These are phyloP conservation scores for Gracilaria domingensis DNA, from an alignment of 23 red algal species.

Conservation along the genomic window DNA sequence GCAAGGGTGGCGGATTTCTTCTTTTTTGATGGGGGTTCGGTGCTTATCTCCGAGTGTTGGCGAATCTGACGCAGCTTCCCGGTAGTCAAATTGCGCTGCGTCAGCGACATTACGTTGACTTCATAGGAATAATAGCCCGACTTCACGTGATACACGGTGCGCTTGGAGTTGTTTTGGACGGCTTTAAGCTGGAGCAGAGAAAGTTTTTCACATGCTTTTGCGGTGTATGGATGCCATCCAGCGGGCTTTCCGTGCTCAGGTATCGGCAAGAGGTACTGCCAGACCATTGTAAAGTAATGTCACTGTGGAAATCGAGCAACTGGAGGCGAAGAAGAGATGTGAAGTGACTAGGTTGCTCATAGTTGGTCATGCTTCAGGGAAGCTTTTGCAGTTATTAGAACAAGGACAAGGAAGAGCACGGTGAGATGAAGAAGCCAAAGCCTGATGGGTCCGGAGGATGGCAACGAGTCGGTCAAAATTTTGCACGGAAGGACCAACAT, in stretches of 20 bases:
- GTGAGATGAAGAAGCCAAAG: too few species aligned
- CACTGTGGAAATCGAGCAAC: not conserved
- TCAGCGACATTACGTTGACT: not conserved
- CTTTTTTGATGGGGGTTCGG: not conserved
- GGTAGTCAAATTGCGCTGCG: constrained; percentile 17
- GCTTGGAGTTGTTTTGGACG: not conserved
- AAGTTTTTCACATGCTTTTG: not conserved
- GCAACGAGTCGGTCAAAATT: too few species aligned
- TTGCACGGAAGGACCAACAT: too few species aligned
- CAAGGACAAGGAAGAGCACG: too few species aligned
- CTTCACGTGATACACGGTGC: constrained; percentile 10
- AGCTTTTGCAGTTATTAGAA: too few species aligned
- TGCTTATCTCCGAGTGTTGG: not conserved
- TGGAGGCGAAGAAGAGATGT: too few species aligned
- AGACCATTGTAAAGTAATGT: not conserved
- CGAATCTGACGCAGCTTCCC: constrained; percentile 14
- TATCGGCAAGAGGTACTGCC: not conserved
- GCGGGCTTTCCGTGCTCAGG: constrained; percentile 3
- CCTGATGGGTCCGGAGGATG: too few species aligned
- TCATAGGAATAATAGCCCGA: constrained; percentile 5
- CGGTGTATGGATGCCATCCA: constrained; percentile 15
- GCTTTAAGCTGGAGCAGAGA: not conserved
- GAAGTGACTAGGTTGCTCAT: too few species aligned
- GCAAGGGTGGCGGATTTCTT: not conserved
- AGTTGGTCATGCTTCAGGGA: too few species aligned